Conservation (phyloP, 2,329 filamentous ascomycete species). For the Fusarium torreyae region DNA sequence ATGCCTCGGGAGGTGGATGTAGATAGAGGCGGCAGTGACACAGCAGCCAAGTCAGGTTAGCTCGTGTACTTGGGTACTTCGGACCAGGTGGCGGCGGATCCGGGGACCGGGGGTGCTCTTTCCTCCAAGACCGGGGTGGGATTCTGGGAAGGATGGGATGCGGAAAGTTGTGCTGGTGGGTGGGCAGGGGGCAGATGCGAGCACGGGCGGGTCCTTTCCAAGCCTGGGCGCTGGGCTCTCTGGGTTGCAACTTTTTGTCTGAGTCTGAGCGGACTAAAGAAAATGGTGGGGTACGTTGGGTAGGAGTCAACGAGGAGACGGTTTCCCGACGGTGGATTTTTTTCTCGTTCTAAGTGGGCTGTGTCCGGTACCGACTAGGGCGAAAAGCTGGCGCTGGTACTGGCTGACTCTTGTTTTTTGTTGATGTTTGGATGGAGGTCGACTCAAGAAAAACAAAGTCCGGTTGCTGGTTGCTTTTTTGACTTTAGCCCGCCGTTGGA, state of each 20-base stretch:
- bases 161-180: slow-evolving; percentile 26
- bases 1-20: slow-evolving; percentile 44
- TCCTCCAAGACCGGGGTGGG: slow-evolving; percentile 35
- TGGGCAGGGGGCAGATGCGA: slow-evolving; percentile 40
- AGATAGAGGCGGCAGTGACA: slow-evolving; percentile 42
- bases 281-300: slow-evolving; percentile 41
- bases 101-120: slow-evolving; percentile 36
- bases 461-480: slow-evolving; percentile 35
- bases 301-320: slow-evolving; percentile 37
- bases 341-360: slow-evolving; percentile 37
- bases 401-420: slow-evolving; percentile 40
- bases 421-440: slow-evolving; percentile 30
- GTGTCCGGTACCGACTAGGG: slow-evolving; percentile 24
- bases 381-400: slow-evolving; percentile 12
- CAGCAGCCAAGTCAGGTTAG: slow-evolving; percentile 37
- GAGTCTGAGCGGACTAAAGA: slow-evolving; percentile 30
- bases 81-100: slow-evolving; percentile 46
- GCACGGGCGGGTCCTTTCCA: slow-evolving; percentile 28
- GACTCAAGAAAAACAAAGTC: slow-evolving; percentile 37
- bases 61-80: slow-evolving; percentile 18
- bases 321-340: slow-evolving; percentile 26
- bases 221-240: slow-evolving; percentile 28
- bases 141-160: slow-evolving; percentile 17
- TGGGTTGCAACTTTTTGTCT: slow-evolving; percentile 38
- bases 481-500: slow-evolving; percentile 23